Base-by-base conservation (phyloP, 352 stramenopile genomes). In the Pythium plurisporium region DNA sequence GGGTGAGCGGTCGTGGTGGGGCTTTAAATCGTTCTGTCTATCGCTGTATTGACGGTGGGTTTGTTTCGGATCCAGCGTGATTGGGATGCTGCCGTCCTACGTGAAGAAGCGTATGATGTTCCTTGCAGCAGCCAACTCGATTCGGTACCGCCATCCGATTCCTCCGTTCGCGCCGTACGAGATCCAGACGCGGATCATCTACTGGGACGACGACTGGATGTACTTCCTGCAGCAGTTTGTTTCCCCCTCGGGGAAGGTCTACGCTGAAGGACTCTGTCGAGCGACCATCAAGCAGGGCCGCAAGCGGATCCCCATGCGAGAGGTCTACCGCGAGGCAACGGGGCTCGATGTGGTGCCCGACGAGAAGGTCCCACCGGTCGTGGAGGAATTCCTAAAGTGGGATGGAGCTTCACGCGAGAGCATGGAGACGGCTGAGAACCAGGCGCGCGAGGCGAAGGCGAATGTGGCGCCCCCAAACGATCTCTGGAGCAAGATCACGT, bases 71-170 rank as follows among this genome's bases (percentile, higher is more conserved):
- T 41, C 4, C 34, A 85, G 74, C n/a, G 54, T 69, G 19, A 77
- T 71, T 20, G 75, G 75, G 2, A 70, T 86, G 33, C 54, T 87
- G 49, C 76, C 63, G 40, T 55, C 86, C 19, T 71, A 73, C 10
- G 41, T 89, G 41, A 87, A 86, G 69, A 76, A 87, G 48, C 66
- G 67, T 2, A 76, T 76, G 54, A 73, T 85, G 62, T 77, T 91
- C 36, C 53, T 89, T n/a, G 70, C 77, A 0, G 78, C 54, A 20
- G 86, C 79, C 38, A 78, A 93, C 48, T 61, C 60, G 9, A 70
- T 76, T 33, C 62, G 60, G 5, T 73, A 73, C 54, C 64, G 61
- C 36, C 30, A 73, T 27, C 59, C 64, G 42, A 70, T 76, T 23
- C 56, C 60, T 17, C 68, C 64, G 19, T 69, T 72, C 41, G 60